These are phyloP conservation scores for Penicillium canariense DNA, from an alignment of 495 filamentous ascomycete species.

Conservation along the genomic window DNA sequence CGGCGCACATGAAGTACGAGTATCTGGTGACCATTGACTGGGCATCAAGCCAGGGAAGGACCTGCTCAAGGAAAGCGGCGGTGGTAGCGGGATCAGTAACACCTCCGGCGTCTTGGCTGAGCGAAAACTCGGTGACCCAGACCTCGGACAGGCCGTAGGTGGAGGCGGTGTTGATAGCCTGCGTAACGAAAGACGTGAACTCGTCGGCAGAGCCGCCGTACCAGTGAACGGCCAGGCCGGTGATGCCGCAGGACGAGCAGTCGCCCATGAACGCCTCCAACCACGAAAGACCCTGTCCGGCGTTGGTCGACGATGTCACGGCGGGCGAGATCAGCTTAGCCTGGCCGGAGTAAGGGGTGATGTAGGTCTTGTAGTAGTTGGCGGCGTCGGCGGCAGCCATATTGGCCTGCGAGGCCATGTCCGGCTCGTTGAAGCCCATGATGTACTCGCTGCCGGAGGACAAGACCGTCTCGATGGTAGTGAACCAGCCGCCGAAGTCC, in stretches of 20 bases:
- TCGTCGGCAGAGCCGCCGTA: constrained; percentile 51
- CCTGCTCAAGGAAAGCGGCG: constrained; percentile 51
- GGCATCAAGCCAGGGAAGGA: constrained; percentile 65
- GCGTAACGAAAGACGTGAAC: constrained; percentile 59
- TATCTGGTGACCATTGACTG: constrained; percentile 68
- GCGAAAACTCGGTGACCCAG: constrained; percentile 79
- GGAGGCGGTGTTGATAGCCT: constrained; percentile 47
- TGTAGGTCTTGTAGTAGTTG: constrained; percentile 57
- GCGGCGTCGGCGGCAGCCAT: constrained; percentile 61
- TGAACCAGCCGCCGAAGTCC: constrained; percentile 57
- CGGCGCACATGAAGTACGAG: constrained; percentile 71
- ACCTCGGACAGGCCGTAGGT: constrained; percentile 53
- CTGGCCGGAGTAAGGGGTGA: constrained; percentile 65
- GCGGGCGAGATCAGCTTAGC: constrained; percentile 70
- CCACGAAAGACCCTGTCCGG: constrained; percentile 59
- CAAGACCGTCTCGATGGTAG: constrained; percentile 57
- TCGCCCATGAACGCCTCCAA: constrained; percentile 55
- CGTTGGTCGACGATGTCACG: constrained; percentile 64
- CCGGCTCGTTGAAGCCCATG: constrained; percentile 88
- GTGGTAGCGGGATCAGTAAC: constrained; percentile 40
- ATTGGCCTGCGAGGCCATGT: constrained; percentile 63
- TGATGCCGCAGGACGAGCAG: constrained; percentile 60
- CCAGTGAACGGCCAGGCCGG: constrained; percentile 70
- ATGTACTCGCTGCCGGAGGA: constrained; percentile 58
- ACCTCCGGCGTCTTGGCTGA: constrained; percentile 41